Evolutionary conservation across 179 eudicot genomes (phyloP).

Genomic region (Amaranthus tricolor): DNA sequence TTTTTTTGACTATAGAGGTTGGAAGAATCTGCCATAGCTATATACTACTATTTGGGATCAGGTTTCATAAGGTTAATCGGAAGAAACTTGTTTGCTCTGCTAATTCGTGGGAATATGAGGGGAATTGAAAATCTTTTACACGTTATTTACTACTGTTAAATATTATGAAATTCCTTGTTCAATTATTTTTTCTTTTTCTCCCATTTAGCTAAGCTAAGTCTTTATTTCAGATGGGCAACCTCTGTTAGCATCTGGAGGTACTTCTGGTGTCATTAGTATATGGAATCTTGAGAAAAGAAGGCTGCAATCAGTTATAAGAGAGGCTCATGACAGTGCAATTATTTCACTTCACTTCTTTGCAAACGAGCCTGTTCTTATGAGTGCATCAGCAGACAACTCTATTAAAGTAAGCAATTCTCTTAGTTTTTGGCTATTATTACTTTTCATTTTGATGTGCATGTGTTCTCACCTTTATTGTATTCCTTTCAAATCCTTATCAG

Average conservation of each 20-base stretch:
- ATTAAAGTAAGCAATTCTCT: constrained; percentile 50
- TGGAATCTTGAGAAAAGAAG: constrained; percentile 99
- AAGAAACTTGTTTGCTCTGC: background rate
- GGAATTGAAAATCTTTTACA: background rate
- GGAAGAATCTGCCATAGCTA: background rate
- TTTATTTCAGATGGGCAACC: constrained; percentile 76
- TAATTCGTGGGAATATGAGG: background rate
- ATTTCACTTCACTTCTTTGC: constrained; percentile 87
- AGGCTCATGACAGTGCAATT: constrained; percentile 88
- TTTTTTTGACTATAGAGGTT: background rate
- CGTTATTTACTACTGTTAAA: background rate
- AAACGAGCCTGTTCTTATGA: constrained; percentile 91
- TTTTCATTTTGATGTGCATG: background rate
- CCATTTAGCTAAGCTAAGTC: background rate
- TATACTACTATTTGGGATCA: background rate
- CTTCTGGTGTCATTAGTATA: constrained; percentile 89
- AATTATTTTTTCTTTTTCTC: background rate
- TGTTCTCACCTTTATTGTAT: background rate
- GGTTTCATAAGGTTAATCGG: background rate
- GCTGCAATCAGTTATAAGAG: constrained; percentile 81
- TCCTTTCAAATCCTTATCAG: background rate
- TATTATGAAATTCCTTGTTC: constrained; percentile 3
- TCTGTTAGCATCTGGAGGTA: constrained; percentile 94
- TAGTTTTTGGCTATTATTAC: background rate
- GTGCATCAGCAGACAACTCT: constrained; percentile 93